These are phyloP conservation scores for Paramecium caudatum DNA, from an alignment of 73 alveolate genomes.

Conservation along the genomic window DNA sequence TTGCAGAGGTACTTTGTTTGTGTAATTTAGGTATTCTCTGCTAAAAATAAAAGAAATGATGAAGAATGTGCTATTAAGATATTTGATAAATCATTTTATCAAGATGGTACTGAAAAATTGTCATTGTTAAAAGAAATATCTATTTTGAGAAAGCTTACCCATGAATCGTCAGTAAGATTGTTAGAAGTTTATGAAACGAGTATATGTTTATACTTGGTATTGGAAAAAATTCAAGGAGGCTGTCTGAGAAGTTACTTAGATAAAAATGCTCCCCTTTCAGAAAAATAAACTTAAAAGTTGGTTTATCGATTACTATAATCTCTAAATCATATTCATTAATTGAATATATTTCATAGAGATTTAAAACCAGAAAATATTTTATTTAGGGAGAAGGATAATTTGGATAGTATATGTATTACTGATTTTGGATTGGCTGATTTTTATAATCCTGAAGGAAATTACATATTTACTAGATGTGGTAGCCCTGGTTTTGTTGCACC, in stretches of 20 bases:
- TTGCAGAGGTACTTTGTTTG: slow-evolving; percentile 28
- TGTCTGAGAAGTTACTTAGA: neutral
- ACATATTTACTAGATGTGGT: slow-evolving; percentile 65
- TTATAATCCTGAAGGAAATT: neutral
- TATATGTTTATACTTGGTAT: slow-evolving; percentile 35
- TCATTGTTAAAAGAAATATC: slow-evolving; percentile 32
- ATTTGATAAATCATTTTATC: neutral
- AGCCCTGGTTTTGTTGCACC: slow-evolving; percentile 71
- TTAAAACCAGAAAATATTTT: slow-evolving; percentile 33
- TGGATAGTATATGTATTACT: neutral
- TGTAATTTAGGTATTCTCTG: slow-evolving; percentile 4
- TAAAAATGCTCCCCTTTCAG: slow-evolving; percentile 64
- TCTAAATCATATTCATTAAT: neutral
- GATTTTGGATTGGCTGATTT: slow-evolving; percentile 59
- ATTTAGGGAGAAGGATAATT: neutral
- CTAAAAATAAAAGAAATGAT: neutral
- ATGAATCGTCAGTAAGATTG: slow-evolving; percentile 29
- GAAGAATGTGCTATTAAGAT: slow-evolving; percentile 15
- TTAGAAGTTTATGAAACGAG: slow-evolving; percentile 70
- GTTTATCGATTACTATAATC: slow-evolving; percentile 15
- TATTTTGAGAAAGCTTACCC: neutral
- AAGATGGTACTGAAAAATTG: neutral
- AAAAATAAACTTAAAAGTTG: slow-evolving; percentile 2
- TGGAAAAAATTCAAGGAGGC: slow-evolving; percentile 70
- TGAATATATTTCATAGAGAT: slow-evolving; percentile 27